Evolutionary conservation across 208 protist species (phyloP).

Genomic region (Trypanosoma melophagium): DNA sequence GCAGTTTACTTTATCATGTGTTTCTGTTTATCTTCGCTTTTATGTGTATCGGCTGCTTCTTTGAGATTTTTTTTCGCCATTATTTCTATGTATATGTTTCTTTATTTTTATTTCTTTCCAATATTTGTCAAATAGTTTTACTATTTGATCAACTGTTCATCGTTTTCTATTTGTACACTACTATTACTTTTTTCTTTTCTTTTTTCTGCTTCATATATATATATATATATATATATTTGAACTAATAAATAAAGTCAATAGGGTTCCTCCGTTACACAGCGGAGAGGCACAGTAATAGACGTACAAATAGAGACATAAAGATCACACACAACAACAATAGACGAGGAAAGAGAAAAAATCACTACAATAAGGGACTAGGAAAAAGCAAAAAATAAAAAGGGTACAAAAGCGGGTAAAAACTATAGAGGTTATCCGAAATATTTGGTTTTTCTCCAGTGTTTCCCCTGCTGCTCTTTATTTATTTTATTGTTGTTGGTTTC

Average conservation of each 20-base stretch:
- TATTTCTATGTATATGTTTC: not conserved
- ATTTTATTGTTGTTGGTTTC: conserved; percentile 15
- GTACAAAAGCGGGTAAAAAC: not conserved
- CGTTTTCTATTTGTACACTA: too few relatives aligned
- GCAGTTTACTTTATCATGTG: not conserved
- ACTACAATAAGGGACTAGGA: conserved; percentile 12
- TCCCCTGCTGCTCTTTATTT: too few relatives aligned
- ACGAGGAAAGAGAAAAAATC: conserved; percentile 8
- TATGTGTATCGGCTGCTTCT: too few relatives aligned
- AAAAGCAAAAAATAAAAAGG: not conserved
- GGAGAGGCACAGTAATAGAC: not conserved
- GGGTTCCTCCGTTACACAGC: too few relatives aligned
- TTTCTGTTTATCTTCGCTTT: not conserved
- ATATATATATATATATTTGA: not conserved
- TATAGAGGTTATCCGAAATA: too few relatives aligned
- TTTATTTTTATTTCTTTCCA: not conserved
- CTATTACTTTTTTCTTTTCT: conserved; percentile 7
- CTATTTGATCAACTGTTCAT: too few relatives aligned
- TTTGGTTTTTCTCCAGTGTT: too few relatives aligned
- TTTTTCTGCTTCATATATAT: conserved; percentile 13
- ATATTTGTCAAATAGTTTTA: too few relatives aligned
- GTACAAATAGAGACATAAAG: not conserved
- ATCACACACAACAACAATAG: not conserved
- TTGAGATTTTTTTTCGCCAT: not conserved
- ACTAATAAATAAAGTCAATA: not conserved